Evolutionary conservation across 345 rosid genomes (phyloP).

Genomic region (Passiflora organensis): DNA sequence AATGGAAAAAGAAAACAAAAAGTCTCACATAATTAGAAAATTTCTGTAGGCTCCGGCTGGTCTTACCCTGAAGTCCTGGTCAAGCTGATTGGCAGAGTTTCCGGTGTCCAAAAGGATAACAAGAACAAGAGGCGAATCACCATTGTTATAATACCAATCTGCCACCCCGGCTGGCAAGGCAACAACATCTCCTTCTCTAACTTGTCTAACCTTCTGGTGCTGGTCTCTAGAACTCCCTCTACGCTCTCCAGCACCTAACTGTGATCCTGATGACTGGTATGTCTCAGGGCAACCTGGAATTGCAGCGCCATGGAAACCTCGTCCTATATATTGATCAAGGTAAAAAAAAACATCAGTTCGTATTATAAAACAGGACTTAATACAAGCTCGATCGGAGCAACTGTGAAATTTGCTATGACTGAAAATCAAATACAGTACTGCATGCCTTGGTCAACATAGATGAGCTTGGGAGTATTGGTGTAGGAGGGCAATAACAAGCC

Average conservation of each 20-base stretch:
- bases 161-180: constrained; percentile 41
- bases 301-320: constrained; percentile 25
- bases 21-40: no score
- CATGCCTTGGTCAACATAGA: constrained; percentile 37
- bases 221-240: constrained; percentile 11
- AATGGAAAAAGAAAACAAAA: no score
- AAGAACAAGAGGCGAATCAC: constrained; percentile 26
- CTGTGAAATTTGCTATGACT: not conserved
- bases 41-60: no score
- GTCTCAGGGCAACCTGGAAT: constrained; percentile 39
- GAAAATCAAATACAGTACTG: not conserved
- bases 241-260: not conserved
- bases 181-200: constrained; percentile 35
- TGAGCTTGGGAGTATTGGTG: constrained; percentile 29
- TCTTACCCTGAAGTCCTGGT: constrained; percentile 31
- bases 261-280: constrained; percentile 18
- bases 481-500: constrained; percentile 42
- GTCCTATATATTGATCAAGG: constrained; percentile 15
- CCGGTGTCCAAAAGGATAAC: constrained; percentile 28
- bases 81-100: constrained; percentile 40
- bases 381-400: not conserved
- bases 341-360: not conserved
- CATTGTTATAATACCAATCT: constrained; percentile 45
- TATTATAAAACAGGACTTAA: not conserved
- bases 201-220: constrained; percentile 32